Evolutionary conservation across 306 rosid species (phyloP).

Genomic region (Cotoneaster glaucophyllus): DNA sequence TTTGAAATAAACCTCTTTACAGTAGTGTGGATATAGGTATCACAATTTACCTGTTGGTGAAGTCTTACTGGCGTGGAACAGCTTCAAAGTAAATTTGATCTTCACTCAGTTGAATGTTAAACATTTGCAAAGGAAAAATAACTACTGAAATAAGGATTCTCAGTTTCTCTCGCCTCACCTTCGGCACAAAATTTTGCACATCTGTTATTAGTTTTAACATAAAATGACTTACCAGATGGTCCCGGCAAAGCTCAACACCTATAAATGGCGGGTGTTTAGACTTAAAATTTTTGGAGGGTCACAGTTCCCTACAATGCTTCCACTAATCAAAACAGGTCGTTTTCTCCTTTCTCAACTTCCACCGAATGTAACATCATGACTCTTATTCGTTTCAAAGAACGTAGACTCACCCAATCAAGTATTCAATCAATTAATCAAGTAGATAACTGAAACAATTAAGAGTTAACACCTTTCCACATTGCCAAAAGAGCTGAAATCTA

Average conservation of each 20-base stretch:
- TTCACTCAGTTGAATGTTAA: neutral
- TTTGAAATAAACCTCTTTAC: neutral
- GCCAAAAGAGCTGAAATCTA: neutral
- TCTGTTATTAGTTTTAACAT: neutral
- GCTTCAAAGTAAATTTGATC: too few relatives aligned
- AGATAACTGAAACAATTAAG: neutral
- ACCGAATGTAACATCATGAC: constrained; percentile 15
- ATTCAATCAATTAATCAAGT: constrained; percentile 38
- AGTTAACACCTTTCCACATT: neutral
- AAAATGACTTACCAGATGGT: too few relatives aligned
- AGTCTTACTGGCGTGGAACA: too few relatives aligned
- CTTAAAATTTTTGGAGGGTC: too few relatives aligned
- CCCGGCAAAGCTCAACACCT: too few relatives aligned
- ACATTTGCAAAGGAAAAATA: neutral
- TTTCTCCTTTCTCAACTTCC: too few relatives aligned
- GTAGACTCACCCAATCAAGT: too few relatives aligned
- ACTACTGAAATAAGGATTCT: neutral
- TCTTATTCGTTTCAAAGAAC: too few relatives aligned
- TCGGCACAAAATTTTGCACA: neutral
- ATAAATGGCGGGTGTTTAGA: too few relatives aligned
- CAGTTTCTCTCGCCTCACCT: neutral
- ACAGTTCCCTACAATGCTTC: too few relatives aligned
- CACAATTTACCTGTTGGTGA: neutral
- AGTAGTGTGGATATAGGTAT: neutral
- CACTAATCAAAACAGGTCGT: too few relatives aligned